A percentile compares a stretch with the other conserved stretches of the same genome.
Conservation (phyloP, 2,329 filamentous ascomycete species). For the Remersonia thermophila region DNA sequence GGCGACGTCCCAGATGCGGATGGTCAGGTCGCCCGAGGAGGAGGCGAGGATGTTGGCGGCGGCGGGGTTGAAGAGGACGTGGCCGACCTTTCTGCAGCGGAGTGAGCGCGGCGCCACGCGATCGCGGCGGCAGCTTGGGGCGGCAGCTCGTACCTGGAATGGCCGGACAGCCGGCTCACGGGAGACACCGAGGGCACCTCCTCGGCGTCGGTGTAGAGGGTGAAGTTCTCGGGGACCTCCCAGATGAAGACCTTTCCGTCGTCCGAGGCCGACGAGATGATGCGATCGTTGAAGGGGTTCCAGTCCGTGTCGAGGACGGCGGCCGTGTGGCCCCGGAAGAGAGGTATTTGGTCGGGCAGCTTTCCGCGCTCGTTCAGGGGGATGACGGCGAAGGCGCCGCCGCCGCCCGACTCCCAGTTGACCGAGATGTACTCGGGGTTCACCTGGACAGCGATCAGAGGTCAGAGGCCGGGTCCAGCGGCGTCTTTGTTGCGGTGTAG, state of each 20-base stretch:
- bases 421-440: conserved; percentile 94
- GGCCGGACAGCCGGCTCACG: conserved; percentile 68
- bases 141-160: conserved; percentile 54
- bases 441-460: conserved; percentile 34
- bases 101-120: conserved; percentile 1
- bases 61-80: conserved; percentile 94
- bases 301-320: conserved; percentile 96
- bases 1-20: conserved; percentile 92
- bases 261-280: conserved; percentile 89
- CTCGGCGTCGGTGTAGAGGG: conserved; percentile 71
- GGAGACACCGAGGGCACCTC: conserved; percentile 73
- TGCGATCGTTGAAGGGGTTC: conserved; percentile 90
- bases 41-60: conserved; percentile 93
- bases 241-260: conserved; percentile 96
- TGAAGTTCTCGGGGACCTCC: conserved; percentile 83
- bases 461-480: conserved; percentile 10
- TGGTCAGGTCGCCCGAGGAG: conserved; percentile 83
- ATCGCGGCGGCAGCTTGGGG: background rate
- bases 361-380: conserved; percentile 82
- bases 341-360: conserved; percentile 79
- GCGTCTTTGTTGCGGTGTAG: background rate
- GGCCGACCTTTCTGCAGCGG: conserved; percentile 73
- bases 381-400: conserved; percentile 93
- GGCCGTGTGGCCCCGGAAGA: conserved; percentile 93
- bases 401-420: conserved; percentile 96